phyloP scores from a whole-genome alignment of 148 eudicot species.

The Camellia sinensis region DNA sequence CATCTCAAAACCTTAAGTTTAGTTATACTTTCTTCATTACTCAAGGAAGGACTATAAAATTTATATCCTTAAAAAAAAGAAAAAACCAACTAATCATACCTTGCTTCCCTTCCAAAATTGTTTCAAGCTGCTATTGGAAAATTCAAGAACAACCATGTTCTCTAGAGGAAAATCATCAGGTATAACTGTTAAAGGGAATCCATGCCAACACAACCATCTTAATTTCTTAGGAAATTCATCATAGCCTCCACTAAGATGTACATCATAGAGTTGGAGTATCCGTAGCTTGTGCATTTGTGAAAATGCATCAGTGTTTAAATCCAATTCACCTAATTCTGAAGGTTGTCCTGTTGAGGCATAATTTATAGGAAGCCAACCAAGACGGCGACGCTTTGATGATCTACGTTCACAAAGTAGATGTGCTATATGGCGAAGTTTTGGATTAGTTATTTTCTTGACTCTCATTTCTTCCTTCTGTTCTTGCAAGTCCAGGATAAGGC shows the following conservation, averaged over 20 bases:
- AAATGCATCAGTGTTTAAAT: conserved; percentile 17
- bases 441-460: neutral
- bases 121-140: conserved; percentile 13
- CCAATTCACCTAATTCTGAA: neutral
- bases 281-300: conserved; percentile 13
- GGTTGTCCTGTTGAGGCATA: neutral
- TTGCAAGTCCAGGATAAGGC: conserved; percentile 12
- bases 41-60: too few relatives aligned
- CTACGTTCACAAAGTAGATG: neutral
- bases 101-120: conserved; percentile 11
- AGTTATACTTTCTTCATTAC: too few relatives aligned
- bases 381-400: neutral
- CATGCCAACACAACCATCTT: conserved; percentile 24
- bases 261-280: conserved; percentile 19
- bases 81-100: neutral
- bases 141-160: conserved; percentile 21
- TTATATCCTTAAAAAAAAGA: neutral
- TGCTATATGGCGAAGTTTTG: neutral
- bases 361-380: neutral
- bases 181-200: conserved; percentile 14
- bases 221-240: conserved; percentile 16
- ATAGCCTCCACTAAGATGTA: conserved; percentile 3
- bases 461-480: neutral
- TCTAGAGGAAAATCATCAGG: conserved; percentile 16
- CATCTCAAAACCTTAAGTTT: too few relatives aligned